Conservation (phyloP, 495 filamentous ascomycete genomes). For the Penicilliopsis zonata region DNA sequence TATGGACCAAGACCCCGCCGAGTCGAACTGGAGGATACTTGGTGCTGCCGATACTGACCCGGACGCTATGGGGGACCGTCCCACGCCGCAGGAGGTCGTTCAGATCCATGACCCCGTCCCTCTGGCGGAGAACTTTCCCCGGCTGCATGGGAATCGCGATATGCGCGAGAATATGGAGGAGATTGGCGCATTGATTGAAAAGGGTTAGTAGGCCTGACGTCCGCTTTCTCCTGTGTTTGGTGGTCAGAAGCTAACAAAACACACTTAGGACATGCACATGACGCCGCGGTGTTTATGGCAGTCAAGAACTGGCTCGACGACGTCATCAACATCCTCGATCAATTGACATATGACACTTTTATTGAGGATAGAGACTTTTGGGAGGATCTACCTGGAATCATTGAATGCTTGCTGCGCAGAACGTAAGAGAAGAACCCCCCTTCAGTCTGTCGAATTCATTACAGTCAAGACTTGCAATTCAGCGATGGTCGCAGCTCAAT, state of each 20-base stretch:
- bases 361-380: constrained; percentile 37
- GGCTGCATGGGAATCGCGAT: constrained; percentile 11
- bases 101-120: constrained; percentile 19
- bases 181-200: constrained; percentile 28
- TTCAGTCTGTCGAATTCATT: neutral
- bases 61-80: too few species aligned
- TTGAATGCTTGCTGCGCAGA: constrained; percentile 33
- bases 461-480: constrained; percentile 17
- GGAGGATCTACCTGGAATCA: constrained; percentile 34
- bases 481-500: constrained; percentile 15
- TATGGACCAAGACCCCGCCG: constrained; percentile 34
- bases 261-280: constrained; percentile 15
- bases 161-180: constrained; percentile 25
- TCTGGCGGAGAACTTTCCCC: constrained; percentile 24
- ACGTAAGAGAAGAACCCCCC: constrained; percentile 16
- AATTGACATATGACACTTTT: constrained; percentile 15
- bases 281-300: constrained; percentile 11
- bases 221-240: neutral
- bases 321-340: constrained; percentile 16
- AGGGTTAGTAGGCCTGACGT: constrained; percentile 17
- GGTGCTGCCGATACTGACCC: constrained; percentile 22
- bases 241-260: constrained; percentile 5
- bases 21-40: constrained; percentile 32
- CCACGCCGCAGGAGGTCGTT: too few species aligned
- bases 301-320: constrained; percentile 26